Percentiles rank a stretch among this genome's conserved stretches.
Evolutionary conservation across 208 protist genomes (phyloP).

Genomic region (Trypanosoma lewisi): DNA sequence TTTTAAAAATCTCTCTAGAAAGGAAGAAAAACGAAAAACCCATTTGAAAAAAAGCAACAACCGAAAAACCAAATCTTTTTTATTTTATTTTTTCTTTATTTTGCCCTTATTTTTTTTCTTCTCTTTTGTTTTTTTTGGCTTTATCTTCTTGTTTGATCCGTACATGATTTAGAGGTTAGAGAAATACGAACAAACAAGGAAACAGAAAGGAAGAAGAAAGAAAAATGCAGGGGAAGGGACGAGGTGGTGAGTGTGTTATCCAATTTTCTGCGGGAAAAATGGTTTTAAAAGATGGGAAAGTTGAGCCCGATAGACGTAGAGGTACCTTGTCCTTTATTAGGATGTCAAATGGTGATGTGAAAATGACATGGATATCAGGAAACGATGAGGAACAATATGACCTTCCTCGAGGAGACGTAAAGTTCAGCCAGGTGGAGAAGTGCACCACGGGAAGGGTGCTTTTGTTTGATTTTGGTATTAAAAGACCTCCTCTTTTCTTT

Average conservation of each 20-base stretch:
- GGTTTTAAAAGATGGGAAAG: constrained; percentile 57
- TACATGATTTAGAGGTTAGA: constrained; percentile 2
- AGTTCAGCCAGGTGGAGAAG: constrained; percentile 48
- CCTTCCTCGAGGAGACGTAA: constrained; percentile 28
- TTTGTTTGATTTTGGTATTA: constrained; percentile 48
- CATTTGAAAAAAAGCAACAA: too few species aligned
- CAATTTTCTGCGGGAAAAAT: constrained; percentile 75
- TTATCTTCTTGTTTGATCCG: too few species aligned
- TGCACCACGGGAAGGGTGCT: constrained; percentile 76
- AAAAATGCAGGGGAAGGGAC: neutral
- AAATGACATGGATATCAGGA: constrained; percentile 49
- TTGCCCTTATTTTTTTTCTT: constrained; percentile 13
- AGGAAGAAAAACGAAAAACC: constrained; percentile 3
- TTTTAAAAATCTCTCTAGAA: constrained; percentile 10
- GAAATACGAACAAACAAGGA: neutral
- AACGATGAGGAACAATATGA: constrained; percentile 21
- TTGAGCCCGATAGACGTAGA: constrained; percentile 46
- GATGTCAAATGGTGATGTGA: constrained; percentile 24
- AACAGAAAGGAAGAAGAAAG: neutral
- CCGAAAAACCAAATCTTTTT: neutral
- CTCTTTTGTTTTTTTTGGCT: constrained; percentile 25
- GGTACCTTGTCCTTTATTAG: constrained; percentile 62
- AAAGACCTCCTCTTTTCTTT: constrained; percentile 51
- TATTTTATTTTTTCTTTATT: constrained; percentile 24
- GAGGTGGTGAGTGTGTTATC: constrained; percentile 28